Base-by-base conservation (phyloP, 2,329 filamentous ascomycete species). In the Drechslerella stenobrocha region DNA sequence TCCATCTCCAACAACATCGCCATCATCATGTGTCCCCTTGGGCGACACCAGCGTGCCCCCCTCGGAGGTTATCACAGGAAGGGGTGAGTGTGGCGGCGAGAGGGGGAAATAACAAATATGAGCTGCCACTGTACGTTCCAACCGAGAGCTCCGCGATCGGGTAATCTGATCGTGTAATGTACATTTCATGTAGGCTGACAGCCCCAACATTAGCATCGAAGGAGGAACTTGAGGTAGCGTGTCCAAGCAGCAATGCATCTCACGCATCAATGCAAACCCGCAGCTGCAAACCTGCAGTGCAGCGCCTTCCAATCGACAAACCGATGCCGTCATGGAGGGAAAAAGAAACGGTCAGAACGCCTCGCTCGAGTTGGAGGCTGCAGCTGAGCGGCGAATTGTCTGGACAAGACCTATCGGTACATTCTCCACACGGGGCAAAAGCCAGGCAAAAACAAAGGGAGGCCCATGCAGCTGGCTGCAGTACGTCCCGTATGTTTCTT, bases 111-210 rank as follows among this genome's bases (percentile, higher is more conserved):
- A 42, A 42, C 18, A 42, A 42, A n/a, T 18, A 42, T 18, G 37
- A 48, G 35, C 44, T 50, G 44, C 32, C 53, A 46, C 18, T 45
- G 44, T n/a, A n/a, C n/a, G n/a, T 46, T 51, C 35, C 45, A 58
- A 66, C 47, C 53, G 61, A 59, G 61, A 66, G 61, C 61, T 66
- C 61, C 53, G 53, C 44, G 61, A 55, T 55, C 52, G 52, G 60
- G 59, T 64, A 56, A 23, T 42, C 37, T 42, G 37, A 42, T 42
- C 37, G 37, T 18, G 37, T n/a, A n/a, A n/a, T n/a, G n/a, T n/a
- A n/a, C n/a, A n/a, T n/a, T n/a, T n/a, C n/a, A n/a, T n/a, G n/a
- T 42, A 42, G 37, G 37, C 37, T 42, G 37, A 42, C 37, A 42
- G 37, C 37, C 37, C 34, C 37, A 42, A 42, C 37, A 42, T 42